These are phyloP conservation scores for Leccinum uliginosum DNA, from an alignment of 768 basidiomycete genomes.

Conservation along the genomic window DNA sequence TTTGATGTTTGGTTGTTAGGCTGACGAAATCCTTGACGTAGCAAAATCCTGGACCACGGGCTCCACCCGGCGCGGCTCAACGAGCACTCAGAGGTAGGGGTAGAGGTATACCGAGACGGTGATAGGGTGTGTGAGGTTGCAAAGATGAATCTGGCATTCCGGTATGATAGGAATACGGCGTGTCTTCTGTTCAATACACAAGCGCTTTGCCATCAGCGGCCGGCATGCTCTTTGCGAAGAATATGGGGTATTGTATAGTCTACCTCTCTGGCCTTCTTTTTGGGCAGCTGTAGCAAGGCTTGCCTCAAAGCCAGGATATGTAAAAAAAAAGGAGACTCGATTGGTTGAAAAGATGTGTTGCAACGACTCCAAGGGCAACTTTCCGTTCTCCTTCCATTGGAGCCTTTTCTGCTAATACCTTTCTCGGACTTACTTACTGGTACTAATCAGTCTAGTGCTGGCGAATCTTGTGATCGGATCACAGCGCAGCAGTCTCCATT, in stretches of 20 bases:
- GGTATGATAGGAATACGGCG: slow-evolving; percentile 12
- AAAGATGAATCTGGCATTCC: slow-evolving; percentile 11
- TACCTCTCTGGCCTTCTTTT: too few relatives aligned
- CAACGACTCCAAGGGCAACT: background rate
- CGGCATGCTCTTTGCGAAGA: too few relatives aligned
- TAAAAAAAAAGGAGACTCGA: background rate
- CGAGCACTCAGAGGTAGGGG: slow-evolving; percentile 84
- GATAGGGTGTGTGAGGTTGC: slow-evolving; percentile 9
- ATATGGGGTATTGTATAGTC: too few relatives aligned
- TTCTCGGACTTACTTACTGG: background rate
- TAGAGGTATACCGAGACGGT: slow-evolving; percentile 76
- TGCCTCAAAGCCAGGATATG: too few relatives aligned
- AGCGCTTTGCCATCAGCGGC: too few relatives aligned
- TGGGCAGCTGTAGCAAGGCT: too few relatives aligned
- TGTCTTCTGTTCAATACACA: slow-evolving; percentile 19
- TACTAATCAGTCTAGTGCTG: too few relatives aligned
- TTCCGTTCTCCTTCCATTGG: background rate
- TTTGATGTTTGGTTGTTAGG: slow-evolving; percentile 1
- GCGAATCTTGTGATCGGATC: too few relatives aligned
- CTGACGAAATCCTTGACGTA: slow-evolving; percentile 30
- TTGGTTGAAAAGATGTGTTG: background rate
- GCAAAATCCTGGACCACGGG: slow-evolving; percentile 81
- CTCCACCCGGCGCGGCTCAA: slow-evolving; percentile 88
- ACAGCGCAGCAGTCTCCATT: too few relatives aligned
- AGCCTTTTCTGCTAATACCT: background rate